Evolutionary conservation across 495 filamentous ascomycete genomes (phyloP).

Genomic region (Penicillium soppii): DNA sequence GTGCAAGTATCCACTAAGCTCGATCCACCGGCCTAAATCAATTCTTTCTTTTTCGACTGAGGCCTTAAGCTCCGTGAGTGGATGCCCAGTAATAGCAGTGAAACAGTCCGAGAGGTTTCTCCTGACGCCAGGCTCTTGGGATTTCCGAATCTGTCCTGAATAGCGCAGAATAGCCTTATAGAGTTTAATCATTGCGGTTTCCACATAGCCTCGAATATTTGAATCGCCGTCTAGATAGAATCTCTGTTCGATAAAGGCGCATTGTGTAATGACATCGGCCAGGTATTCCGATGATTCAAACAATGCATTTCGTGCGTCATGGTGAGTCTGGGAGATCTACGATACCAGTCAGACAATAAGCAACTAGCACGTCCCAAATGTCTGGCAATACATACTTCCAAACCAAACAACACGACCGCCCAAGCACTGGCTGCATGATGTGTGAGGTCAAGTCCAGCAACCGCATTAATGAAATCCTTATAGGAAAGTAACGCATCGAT

Average conservation of each 20-base stretch:
- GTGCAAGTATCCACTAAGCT: constrained; percentile 2
- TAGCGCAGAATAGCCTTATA: background rate
- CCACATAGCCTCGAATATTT: background rate
- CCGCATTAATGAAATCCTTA: constrained; percentile 10
- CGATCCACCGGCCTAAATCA: constrained; percentile 1
- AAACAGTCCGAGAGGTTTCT: constrained; percentile 1
- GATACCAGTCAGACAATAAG: background rate
- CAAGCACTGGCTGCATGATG: constrained; percentile 16
- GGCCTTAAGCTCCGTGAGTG: constrained; percentile 1
- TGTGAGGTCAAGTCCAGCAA: constrained; percentile 13
- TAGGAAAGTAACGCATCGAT: constrained; percentile 12
- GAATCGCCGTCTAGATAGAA: background rate
- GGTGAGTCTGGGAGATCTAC: constrained; percentile 5
- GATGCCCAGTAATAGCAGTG: background rate
- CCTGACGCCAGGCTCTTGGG: background rate
- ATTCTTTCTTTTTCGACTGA: constrained; percentile 1
- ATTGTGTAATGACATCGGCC: background rate
- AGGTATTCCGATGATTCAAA: constrained; percentile 11
- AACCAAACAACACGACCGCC: constrained; percentile 9
- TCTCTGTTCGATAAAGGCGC: constrained; percentile 6
- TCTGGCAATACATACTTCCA: constrained; percentile 9
- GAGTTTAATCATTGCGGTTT: background rate
- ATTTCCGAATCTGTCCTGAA: background rate
- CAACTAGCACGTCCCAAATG: background rate
- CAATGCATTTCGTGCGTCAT: constrained; percentile 3